phyloP scores from a whole-genome alignment of 2,329 filamentous ascomycete genomes.

The Sphaerulina vaccinii region DNA sequence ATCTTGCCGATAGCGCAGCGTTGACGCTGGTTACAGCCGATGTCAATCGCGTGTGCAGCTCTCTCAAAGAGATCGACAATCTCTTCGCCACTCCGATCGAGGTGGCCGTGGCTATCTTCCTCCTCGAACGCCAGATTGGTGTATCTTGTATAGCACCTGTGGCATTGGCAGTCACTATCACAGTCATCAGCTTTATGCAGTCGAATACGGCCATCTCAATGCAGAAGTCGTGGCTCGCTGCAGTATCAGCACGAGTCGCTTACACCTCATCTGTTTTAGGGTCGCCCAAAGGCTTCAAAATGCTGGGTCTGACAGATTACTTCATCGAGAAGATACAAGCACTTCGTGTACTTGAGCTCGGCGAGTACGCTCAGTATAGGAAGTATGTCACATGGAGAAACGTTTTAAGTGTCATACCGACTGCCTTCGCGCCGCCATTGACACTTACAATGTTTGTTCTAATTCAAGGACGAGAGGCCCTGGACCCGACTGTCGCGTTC shows the following conservation, averaged over 20 bases:
- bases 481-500: slow-evolving; percentile 22
- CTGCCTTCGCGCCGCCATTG: slow-evolving; percentile 16
- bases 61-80: slow-evolving; percentile 19
- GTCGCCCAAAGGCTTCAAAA: slow-evolving; percentile 24
- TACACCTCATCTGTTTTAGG: slow-evolving; percentile 24
- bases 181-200: slow-evolving; percentile 20
- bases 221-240: slow-evolving; percentile 23
- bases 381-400: slow-evolving; percentile 26
- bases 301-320: slow-evolving; percentile 23
- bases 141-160: slow-evolving; percentile 24
- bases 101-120: slow-evolving; percentile 24
- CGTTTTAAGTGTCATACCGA: slow-evolving; percentile 17
- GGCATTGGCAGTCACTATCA: slow-evolving; percentile 17
- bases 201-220: slow-evolving; percentile 18
- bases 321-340: slow-evolving; percentile 22
- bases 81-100: slow-evolving; percentile 27
- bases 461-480: slow-evolving; percentile 9
- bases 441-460: slow-evolving; percentile 24
- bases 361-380: slow-evolving; percentile 19
- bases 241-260: slow-evolving; percentile 20
- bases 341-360: slow-evolving; percentile 22
- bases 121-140: slow-evolving; percentile 24
- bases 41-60: slow-evolving; percentile 20
- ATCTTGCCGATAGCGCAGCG: slow-evolving; percentile 18
- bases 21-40: slow-evolving; percentile 27